phyloP scores from a whole-genome alignment of 257 asterid genomes.

The Coffea canephora region DNA sequence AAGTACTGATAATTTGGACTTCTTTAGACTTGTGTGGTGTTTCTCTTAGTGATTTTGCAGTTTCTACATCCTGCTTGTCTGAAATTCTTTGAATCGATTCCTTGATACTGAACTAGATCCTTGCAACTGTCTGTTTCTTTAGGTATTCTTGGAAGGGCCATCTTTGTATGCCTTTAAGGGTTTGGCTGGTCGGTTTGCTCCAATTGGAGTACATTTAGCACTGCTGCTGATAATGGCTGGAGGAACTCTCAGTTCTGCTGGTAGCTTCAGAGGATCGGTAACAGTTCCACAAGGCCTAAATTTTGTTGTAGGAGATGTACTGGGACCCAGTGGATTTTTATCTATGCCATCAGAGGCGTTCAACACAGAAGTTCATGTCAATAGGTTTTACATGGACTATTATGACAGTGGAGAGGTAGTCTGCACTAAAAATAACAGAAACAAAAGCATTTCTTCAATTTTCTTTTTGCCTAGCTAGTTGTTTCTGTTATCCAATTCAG shows the following conservation, averaged over 20 bases:
- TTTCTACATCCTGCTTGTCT: background rate
- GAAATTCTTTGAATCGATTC: background rate
- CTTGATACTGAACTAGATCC: background rate
- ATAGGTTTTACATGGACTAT: slow-evolving; percentile 74
- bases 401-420: slow-evolving; percentile 84
- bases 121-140: slow-evolving; percentile 7
- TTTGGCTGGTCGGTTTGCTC: slow-evolving; percentile 77
- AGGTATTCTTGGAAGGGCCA: slow-evolving; percentile 87
- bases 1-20: background rate
- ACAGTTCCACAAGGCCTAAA: slow-evolving; percentile 86
- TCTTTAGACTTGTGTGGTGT: background rate
- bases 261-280: slow-evolving; percentile 77
- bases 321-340: slow-evolving; percentile 58
- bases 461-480: background rate
- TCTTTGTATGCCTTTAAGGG: slow-evolving; percentile 81
- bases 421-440: background rate
- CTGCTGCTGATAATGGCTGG: slow-evolving; percentile 77
- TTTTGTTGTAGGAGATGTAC: slow-evolving; percentile 65
- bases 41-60: background rate
- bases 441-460: background rate
- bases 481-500: too few relatives aligned
- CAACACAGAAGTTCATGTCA: slow-evolving; percentile 80
- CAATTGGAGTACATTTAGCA: slow-evolving; percentile 87
- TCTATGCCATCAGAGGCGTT: slow-evolving; percentile 79
- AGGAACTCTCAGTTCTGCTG: slow-evolving; percentile 82